Percentiles rank a stretch among this genome's conserved stretches.
Evolutionary conservation across 306 rosid genomes (phyloP).

Genomic region (Prunus armeniaca): DNA sequence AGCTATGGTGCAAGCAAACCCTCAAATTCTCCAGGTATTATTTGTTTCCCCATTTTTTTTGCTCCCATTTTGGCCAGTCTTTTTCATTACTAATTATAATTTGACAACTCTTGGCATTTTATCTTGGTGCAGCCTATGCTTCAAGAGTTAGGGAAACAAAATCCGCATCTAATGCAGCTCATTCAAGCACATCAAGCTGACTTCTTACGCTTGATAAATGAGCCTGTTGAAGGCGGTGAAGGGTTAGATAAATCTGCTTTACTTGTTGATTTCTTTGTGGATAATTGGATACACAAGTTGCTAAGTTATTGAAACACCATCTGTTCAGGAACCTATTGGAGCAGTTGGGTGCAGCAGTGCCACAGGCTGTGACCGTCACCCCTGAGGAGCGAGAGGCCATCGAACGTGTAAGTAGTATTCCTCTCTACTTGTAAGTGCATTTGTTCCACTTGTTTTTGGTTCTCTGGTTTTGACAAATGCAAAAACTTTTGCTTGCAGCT

Average conservation of each 20-base stretch:
- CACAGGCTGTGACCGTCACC: slow-evolving; percentile 44
- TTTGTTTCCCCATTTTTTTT: neutral
- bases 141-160: slow-evolving; percentile 45
- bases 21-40: slow-evolving; percentile 40
- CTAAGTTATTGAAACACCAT: neutral
- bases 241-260: slow-evolving; percentile 25
- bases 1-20: slow-evolving; percentile 47
- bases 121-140: slow-evolving; percentile 41
- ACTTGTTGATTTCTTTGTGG: neutral
- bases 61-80: neutral
- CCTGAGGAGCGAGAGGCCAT: slow-evolving; percentile 48
- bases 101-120: neutral
- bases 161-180: slow-evolving; percentile 40
- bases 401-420: slow-evolving; percentile 32
- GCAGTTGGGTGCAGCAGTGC: slow-evolving; percentile 40
- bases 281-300: neutral
- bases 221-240: slow-evolving; percentile 42
- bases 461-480: neutral
- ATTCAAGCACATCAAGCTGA: slow-evolving; percentile 48
- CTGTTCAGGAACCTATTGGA: slow-evolving; percentile 30
- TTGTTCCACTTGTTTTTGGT: neutral
- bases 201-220: slow-evolving; percentile 44
- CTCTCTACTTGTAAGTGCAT: neutral
- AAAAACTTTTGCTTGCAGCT: slow-evolving; percentile 41
- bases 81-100: neutral